Evolutionary conservation across 176 grass and related monocot species (phyloP), one percentile per base, ranked within the genome.

Genomic region (Ananas comosus): DNA sequence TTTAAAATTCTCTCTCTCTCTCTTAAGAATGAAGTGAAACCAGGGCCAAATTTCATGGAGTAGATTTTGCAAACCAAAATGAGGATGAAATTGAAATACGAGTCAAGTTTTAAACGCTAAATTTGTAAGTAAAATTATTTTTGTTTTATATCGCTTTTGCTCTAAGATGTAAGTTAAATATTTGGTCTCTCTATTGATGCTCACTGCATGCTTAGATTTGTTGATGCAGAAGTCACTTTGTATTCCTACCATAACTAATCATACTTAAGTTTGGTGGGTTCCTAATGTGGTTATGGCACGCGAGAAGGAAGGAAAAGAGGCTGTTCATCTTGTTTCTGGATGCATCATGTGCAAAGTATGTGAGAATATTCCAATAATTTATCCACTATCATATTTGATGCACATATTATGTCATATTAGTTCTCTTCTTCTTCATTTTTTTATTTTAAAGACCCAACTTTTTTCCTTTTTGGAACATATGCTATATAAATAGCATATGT

Each of bases 211-310:
- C 69, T 61, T 79, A 4, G 51, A 42, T 68, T 70, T 51, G 53
- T 72, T 72, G 81, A 2, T 70, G 54, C 83, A 86, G 72, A 88
- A 51, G 78, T 73, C 50, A 12, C 82, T 56, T 67, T 97, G 93
- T 52, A 64, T 97, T 72, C 94, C 94, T 18, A 97, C 94, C 68
- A 93, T 93, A 72, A 97, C 86, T 42, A 97, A 97, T 78, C 70
- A 97, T 76, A 97, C 89, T 69, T 89, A 97, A 90, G 79, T 97
- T 82, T 97, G 94, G 94, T 97, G 94, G 94, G 84, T 84, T 51
- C 89, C 94, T 58, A 97, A 97, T 85, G 84, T 90, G 56, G 63
- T 92, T 72, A 77, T 97, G 74, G 94, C 84, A 8, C 94, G 90
- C 76, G 81, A 92, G 63, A 97, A 97, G 73, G 94, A 97, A 83